Percentiles rank a stretch among this genome's conserved stretches.
Conservation (phyloP, 345 rosid genomes). For the Salix purpurea region DNA sequence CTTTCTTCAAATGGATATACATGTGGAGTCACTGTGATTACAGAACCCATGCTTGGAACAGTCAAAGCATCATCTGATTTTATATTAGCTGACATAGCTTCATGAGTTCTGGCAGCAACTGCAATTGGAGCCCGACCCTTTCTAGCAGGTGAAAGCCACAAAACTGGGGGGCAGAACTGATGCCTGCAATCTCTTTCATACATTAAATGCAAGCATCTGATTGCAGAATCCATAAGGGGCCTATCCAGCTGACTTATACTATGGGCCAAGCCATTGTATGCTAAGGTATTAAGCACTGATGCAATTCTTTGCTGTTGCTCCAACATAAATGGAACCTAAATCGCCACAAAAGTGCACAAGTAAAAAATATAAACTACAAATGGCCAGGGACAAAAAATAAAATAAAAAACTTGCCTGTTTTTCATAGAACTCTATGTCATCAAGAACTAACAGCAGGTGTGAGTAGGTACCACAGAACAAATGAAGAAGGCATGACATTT, state of each 20-base stretch:
- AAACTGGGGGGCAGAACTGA: conserved; percentile 68
- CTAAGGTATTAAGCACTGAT: conserved; percentile 80
- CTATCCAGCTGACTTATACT: conserved; percentile 45
- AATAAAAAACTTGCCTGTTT: conserved; percentile 61
- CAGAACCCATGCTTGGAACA: conserved; percentile 55
- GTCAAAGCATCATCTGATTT: conserved; percentile 45
- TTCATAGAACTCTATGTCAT: conserved; percentile 96
- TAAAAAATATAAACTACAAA: conserved; percentile 5
- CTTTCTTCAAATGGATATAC: conserved; percentile 98
- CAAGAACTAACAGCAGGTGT: conserved; percentile 88
- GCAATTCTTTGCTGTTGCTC: conserved; percentile 82
- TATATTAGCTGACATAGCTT: conserved; percentile 42
- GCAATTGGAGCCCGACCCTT: conserved; percentile 77
- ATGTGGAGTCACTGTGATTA: conserved; percentile 75
- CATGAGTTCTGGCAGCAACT: conserved; percentile 86
- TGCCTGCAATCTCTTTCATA: conserved; percentile 97
- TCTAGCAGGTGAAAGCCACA: conserved; percentile 96
- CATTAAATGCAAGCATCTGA: conserved; percentile 82
- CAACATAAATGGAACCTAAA: conserved; percentile 70
- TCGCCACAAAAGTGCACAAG: conserved; percentile 24
- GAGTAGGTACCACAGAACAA: conserved; percentile 85
- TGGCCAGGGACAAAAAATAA: neutral
- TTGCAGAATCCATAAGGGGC: conserved; percentile 77
- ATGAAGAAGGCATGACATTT: conserved; percentile 70
- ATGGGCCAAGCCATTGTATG: conserved; percentile 66